These are phyloP conservation scores for Moniliophthora roreri DNA, from an alignment of 1,284 basidiomycete genomes.

Conservation along the genomic window DNA sequence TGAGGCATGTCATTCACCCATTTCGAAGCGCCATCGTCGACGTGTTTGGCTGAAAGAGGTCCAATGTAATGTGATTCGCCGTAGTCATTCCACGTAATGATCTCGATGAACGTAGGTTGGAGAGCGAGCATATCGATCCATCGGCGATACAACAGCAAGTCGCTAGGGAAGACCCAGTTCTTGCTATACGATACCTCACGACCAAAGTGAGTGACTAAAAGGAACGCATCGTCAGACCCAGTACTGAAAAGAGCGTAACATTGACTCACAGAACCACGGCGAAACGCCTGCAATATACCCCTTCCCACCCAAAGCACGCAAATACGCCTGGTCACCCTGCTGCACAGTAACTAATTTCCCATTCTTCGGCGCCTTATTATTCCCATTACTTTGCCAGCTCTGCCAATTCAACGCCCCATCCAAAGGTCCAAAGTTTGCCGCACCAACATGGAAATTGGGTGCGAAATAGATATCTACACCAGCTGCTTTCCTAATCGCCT, in stretches of 20 bases:
- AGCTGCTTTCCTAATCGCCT: neutral
- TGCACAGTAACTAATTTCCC: too few relatives aligned
- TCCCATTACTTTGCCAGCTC: too few relatives aligned
- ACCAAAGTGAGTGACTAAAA: constrained; percentile 33
- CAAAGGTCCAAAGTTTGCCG: neutral
- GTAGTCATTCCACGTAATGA: constrained; percentile 32
- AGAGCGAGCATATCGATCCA: constrained; percentile 29
- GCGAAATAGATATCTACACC: neutral
- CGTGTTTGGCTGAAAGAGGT: constrained; percentile 21
- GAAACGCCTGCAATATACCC: constrained; percentile 29
- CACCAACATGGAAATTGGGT: neutral
- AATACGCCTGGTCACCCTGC: too few relatives aligned
- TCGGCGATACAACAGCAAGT: constrained; percentile 30
- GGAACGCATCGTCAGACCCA: constrained; percentile 6
- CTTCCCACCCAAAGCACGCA: too few relatives aligned
- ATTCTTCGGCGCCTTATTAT: too few relatives aligned
- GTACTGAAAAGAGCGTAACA: neutral
- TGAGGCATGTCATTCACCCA: constrained; percentile 26
- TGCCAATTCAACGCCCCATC: neutral
- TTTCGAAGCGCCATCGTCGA: constrained; percentile 24
- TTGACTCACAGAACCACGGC: constrained; percentile 37
- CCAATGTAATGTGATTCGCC: constrained; percentile 25
- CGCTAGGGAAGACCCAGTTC: constrained; percentile 35
- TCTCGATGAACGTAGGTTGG: constrained; percentile 39
- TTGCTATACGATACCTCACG: constrained; percentile 24